Conservation (phyloP, 192 early-diverging fungal species). For the Linderina pennispora region DNA sequence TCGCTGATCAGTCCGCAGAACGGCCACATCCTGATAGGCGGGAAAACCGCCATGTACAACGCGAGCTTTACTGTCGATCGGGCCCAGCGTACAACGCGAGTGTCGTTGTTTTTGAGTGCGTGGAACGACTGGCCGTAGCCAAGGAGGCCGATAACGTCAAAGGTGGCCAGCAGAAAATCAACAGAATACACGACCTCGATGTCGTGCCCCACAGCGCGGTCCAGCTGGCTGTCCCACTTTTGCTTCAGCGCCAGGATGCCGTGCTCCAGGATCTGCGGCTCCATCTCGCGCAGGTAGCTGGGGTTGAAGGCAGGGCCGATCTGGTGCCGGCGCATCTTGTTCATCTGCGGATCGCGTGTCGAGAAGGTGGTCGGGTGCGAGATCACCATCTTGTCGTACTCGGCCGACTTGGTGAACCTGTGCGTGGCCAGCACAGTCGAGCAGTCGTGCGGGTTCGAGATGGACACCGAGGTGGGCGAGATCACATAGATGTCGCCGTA, state of each 20-base stretch:
- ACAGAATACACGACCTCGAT: conserved; percentile 11
- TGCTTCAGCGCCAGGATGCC: conserved; percentile 2
- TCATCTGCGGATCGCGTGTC: neutral
- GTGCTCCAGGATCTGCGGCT: conserved; percentile 15
- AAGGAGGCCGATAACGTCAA: conserved; percentile 15
- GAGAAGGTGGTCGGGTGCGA: neutral
- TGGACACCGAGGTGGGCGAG: conserved; percentile 13
- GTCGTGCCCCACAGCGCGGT: neutral
- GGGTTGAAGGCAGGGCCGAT: conserved; percentile 18
- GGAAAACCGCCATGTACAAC: neutral
- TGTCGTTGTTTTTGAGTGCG: neutral
- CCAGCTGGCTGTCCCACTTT: conserved; percentile 3
- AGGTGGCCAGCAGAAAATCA: conserved; percentile 15
- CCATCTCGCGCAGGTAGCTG: conserved; percentile 11
- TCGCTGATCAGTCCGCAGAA: neutral
- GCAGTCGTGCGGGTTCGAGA: conserved; percentile 21
- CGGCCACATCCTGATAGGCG: neutral
- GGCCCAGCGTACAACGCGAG: neutral
- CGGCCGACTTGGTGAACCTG: conserved; percentile 5
- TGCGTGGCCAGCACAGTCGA: conserved; percentile 12
- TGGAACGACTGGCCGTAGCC: conserved; percentile 22
- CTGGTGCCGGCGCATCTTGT: conserved; percentile 13
- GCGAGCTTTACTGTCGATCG: neutral
- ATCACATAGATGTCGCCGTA: conserved; percentile 17
- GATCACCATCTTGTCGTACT: conserved; percentile 9